Conservation (phyloP, 768 basidiomycete species). For the Auricularia sp. region DNA sequence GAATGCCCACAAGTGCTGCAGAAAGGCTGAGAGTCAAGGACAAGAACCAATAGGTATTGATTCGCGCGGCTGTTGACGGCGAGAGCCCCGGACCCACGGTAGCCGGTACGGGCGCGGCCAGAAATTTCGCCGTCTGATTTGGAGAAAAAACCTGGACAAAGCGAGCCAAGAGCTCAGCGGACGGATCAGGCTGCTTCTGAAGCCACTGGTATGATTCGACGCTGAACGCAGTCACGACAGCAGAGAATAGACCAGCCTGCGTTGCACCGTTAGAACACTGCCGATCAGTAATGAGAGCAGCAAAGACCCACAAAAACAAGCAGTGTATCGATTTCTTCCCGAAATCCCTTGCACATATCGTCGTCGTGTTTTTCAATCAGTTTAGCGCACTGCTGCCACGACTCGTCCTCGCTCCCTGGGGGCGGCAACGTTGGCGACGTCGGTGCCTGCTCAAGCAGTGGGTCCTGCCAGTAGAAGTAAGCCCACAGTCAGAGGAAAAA, state of each 20-base stretch:
- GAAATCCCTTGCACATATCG: not conserved
- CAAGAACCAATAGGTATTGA: constrained; percentile 19
- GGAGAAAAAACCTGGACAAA: too few species aligned
- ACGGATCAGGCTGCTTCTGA: constrained; percentile 6
- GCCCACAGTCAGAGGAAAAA: too few species aligned
- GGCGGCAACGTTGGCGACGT: too few species aligned
- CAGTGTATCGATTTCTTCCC: not conserved
- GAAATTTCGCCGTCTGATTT: not conserved
- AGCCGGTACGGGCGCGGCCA: not conserved
- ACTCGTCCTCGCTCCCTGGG: not conserved
- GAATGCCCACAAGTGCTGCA: constrained; percentile 18
- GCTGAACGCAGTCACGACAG: constrained; percentile 17
- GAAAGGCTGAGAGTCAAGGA: constrained; percentile 17
- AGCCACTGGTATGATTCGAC: constrained; percentile 14
- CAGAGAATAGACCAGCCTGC: constrained; percentile 20
- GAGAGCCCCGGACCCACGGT: not conserved
- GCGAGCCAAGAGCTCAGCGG: constrained; percentile 8
- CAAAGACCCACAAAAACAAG: constrained; percentile 3
- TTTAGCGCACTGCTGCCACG: not conserved
- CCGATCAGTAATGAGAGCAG: not conserved
- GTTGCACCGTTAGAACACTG: not conserved
- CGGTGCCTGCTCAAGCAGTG: too few species aligned
- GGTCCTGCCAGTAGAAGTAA: too few species aligned
- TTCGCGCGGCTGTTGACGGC: constrained; percentile 9
- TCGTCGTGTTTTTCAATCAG: not conserved